Base-by-base conservation (phyloP, 495 filamentous ascomycete genomes). In the Aspergillus diversus region DNA sequence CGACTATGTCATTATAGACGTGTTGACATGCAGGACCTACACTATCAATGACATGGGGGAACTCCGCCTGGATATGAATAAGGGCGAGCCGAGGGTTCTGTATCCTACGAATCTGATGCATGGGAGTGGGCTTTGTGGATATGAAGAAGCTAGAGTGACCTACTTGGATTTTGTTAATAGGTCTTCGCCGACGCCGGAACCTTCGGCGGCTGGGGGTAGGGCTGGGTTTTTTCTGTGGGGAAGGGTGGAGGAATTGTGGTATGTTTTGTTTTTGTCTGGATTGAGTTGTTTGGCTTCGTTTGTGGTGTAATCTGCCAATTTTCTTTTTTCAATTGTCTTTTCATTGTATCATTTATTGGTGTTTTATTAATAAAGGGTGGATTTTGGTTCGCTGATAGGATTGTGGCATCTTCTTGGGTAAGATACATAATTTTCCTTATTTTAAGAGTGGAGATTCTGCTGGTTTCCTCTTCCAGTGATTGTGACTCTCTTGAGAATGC, bases 51-150 rank as follows among this genome's bases (percentile, higher is more conserved):
- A 71, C 11, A 57, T 63, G n/a, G 87, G 85, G 0, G 69, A 69
- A 34, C 57, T 90, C 4, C 60, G 59, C 5, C 70, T 87, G 0
- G 63, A 66, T 16, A 82, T 88, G 72, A 68, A 72, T 15, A 66
- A 73, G 5, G 84, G 86, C 0, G 59, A 83, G 63, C 84, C 86
- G 5, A 75, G 76, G 42, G 80, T 89, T 5, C 75, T 83, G 17
- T 81, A 65, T 50, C 72, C 75, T 3, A 61, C 58, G 2, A 13
- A 69, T 4, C 51, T 69, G 32, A 69, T 80, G 70, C 47, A 57
- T 3, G 75, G 72, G 15, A 77, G 74, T 71, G 75, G 75, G 33
- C 63, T 80, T 7, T 80, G 77, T 59, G 75, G 77, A 27, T 71
- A 71, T 59, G 46, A 65, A 7, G 17, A 21, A 0, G 31, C 39